Evolutionary conservation across 768 basidiomycete species (phyloP).

Genomic region (Hygrophorus russula): DNA sequence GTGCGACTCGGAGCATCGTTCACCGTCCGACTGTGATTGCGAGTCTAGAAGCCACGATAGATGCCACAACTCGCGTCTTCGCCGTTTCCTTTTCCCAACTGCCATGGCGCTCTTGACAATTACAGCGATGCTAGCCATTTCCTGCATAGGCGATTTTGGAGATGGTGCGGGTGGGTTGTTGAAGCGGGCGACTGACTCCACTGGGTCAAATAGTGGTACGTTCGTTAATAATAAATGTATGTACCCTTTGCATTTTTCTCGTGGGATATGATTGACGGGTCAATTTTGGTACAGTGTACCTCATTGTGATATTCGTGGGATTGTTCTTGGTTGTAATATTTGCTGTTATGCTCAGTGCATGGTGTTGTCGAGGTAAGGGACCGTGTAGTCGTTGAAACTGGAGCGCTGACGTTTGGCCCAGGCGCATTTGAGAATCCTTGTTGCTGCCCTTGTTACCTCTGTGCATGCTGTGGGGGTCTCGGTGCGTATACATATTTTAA

Average conservation of each 20-base stretch:
- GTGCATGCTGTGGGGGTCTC: constrained; percentile 62
- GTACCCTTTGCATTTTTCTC: constrained; percentile 7
- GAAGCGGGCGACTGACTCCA: constrained; percentile 19
- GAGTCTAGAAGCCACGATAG: too few species aligned
- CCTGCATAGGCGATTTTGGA: constrained; percentile 18
- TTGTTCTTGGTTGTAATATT: constrained; percentile 42
- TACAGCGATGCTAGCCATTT: constrained; percentile 19
- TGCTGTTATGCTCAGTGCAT: constrained; percentile 47
- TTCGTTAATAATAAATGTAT: constrained; percentile 34
- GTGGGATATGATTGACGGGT: neutral
- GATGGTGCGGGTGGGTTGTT: constrained; percentile 16
- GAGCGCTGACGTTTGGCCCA: constrained; percentile 10
- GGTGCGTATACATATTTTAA: constrained; percentile 22
- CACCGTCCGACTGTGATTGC: too few species aligned
- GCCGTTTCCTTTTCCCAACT: constrained; percentile 23
- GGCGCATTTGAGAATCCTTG: constrained; percentile 51
- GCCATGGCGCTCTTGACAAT: constrained; percentile 20
- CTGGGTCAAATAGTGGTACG: constrained; percentile 11
- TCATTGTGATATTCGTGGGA: constrained; percentile 57
- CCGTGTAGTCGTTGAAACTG: neutral
- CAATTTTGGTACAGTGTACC: constrained; percentile 33
- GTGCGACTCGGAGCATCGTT: too few species aligned
- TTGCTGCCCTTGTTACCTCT: constrained; percentile 63
- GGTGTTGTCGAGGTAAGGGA: constrained; percentile 49
- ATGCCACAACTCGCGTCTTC: neutral